A percentile compares a stretch with the other conserved stretches of the same genome.
Conservation (phyloP, 176 grass and related monocot genomes). For the Avena eriantha region DNA sequence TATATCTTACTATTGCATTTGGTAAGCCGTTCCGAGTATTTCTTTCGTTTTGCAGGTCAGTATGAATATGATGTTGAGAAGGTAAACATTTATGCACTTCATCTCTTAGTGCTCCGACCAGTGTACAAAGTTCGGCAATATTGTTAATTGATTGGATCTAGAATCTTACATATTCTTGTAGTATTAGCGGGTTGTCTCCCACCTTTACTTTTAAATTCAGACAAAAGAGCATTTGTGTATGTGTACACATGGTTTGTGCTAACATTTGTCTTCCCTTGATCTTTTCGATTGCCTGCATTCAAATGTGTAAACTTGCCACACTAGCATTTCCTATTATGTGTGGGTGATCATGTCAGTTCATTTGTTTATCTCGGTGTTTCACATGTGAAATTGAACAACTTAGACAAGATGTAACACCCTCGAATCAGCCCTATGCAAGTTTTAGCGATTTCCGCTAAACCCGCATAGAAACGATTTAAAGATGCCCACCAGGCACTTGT, state of each 20-base stretch:
- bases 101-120: slow-evolving; percentile 20
- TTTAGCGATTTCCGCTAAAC: no score
- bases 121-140: not conserved
- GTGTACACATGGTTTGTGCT: not conserved
- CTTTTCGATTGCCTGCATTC: no score
- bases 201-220: not conserved
- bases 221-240: not conserved
- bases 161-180: not conserved
- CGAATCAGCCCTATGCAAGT: no score
- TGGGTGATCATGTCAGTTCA: no score
- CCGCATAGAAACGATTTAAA: no score
- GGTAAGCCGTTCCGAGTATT: not conserved
- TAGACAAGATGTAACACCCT: no score
- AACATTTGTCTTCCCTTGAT: no score
- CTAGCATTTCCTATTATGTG: no score
- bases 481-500: no score
- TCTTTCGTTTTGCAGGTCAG: slow-evolving; percentile 63
- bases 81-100: slow-evolving; percentile 43
- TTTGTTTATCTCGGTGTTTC: not conserved
- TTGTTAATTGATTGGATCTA: not conserved
- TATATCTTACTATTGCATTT: slow-evolving; percentile 9
- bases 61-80: slow-evolving; percentile 68
- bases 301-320: no score
- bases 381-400: not conserved
- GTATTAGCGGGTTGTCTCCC: not conserved